Evolutionary conservation across 208 protist species (phyloP), one percentile per base, ranked within the genome.

Genomic region (Phytomonas sp.): DNA sequence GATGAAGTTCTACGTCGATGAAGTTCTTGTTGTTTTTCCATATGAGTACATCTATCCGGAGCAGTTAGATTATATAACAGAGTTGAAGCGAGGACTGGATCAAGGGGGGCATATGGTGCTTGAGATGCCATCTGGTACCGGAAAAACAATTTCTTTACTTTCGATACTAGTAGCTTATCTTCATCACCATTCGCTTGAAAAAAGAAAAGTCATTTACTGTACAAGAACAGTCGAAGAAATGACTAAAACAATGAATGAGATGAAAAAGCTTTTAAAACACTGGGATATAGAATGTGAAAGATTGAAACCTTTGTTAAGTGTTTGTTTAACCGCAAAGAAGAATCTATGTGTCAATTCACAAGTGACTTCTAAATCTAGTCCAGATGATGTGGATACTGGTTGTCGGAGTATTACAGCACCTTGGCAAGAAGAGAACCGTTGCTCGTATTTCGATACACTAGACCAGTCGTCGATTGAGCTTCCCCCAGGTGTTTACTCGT

Each of bases 81-180:
- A 98, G 70, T 83, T 99, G 36, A 99, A 99, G 70, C 89, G 84
- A 23, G 79, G 93, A 7, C 85, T 99, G 12, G 97, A 98, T 74
- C 67, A 74, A 3, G 80, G 97, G 52, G 98, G 98, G 7, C 98
- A 99, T 64, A 92, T 97, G 76, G 82, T 99, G 79, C 82, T 99
- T 52, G 98, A 99, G 78, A 99, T 99, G 98, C 98, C 98, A 16
- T 99, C 95, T 23, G 98, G 98, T 56, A 99, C 99, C 0, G 99
- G 99, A 31, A 99, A 99, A 79, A 99, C 99, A 0, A 97, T 99
- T 42, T 98, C 98, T n/a, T 75, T 99, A 42, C 84, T 99, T 8
- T 97, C 97, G 1, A 92, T 99, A n/a, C 89, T 99, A 42, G 87
- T 97, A 26, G 90, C 92, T 11, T 98, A 98, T 73, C 76, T 98